Conservation (phyloP, 2,329 filamentous ascomycete species). For the Fusarium sp. region DNA sequence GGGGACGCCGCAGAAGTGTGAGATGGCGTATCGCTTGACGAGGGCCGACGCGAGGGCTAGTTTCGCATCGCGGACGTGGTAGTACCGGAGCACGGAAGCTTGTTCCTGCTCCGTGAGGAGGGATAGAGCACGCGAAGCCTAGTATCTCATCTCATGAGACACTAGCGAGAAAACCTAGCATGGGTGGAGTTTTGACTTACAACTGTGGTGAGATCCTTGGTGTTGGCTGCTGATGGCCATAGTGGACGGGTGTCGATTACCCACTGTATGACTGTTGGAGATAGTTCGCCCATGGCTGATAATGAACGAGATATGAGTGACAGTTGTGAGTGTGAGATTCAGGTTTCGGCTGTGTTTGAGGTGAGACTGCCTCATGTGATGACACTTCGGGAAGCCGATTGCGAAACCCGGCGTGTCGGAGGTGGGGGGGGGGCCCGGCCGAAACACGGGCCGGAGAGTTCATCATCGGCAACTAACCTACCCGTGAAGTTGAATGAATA, state of each 20-base stretch:
- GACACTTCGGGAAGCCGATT: slow-evolving; percentile 31
- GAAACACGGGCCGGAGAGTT: slow-evolving; percentile 30
- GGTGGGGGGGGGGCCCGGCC: slow-evolving; percentile 34
- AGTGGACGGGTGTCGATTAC: slow-evolving; percentile 70
- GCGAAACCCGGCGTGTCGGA: slow-evolving; percentile 34
- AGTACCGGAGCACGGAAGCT: slow-evolving; percentile 68
- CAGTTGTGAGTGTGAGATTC: slow-evolving; percentile 38
- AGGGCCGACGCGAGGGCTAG: slow-evolving; percentile 79
- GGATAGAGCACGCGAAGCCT: slow-evolving; percentile 67
- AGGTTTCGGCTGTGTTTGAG: slow-evolving; percentile 21
- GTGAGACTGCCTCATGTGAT: slow-evolving; percentile 7
- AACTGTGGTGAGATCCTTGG: slow-evolving; percentile 59
- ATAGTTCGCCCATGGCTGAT: slow-evolving; percentile 24
- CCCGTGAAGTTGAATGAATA: not conserved
- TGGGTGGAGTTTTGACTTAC: slow-evolving; percentile 50
- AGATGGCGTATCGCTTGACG: slow-evolving; percentile 78
- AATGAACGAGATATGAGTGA: not conserved
- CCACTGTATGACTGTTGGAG: slow-evolving; percentile 67
- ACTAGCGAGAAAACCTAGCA: not conserved
- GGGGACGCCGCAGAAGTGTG: slow-evolving; percentile 66
- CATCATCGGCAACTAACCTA: not conserved
- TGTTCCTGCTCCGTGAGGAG: slow-evolving; percentile 68
- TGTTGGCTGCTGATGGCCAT: slow-evolving; percentile 65
- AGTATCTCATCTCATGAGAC: not conserved
- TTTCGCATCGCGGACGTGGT: slow-evolving; percentile 78